Percentiles rank a stretch among this genome's conserved stretches.
Evolutionary conservation across 1,284 basidiomycete genomes (phyloP).

Genomic region (Puccinia novopanici): DNA sequence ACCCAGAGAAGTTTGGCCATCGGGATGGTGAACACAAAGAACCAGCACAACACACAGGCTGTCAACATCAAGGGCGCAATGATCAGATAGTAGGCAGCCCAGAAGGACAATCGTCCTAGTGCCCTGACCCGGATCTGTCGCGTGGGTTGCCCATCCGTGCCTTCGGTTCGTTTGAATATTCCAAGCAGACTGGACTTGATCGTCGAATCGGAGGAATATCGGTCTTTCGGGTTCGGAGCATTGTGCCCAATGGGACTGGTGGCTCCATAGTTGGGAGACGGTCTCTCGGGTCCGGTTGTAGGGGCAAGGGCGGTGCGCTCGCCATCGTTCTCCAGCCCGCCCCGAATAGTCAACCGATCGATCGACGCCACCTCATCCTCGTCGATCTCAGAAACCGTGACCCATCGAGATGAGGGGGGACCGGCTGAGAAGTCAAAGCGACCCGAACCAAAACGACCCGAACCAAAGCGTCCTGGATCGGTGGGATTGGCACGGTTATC

Average conservation of each 20-base stretch:
- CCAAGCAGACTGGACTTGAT: slow-evolving; percentile 34
- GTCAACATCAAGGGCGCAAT: slow-evolving; percentile 85
- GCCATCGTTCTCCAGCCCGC: slow-evolving; percentile 50
- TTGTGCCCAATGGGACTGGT: slow-evolving; percentile 35
- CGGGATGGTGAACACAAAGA: slow-evolving; percentile 86
- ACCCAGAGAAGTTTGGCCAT: slow-evolving; percentile 98
- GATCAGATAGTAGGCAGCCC: slow-evolving; percentile 71
- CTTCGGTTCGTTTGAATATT: slow-evolving; percentile 57
- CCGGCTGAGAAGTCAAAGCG: too few relatives aligned
- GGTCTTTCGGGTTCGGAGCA: slow-evolving; percentile 52
- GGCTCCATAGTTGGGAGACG: slow-evolving; percentile 28
- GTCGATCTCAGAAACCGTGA: slow-evolving; percentile 55
- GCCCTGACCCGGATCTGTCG: slow-evolving; percentile 58
- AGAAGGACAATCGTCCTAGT: slow-evolving; percentile 70
- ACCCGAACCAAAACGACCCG: slow-evolving; percentile 48
- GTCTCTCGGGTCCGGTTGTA: background rate
- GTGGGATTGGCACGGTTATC: slow-evolving; percentile 12
- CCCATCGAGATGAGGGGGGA: slow-evolving; percentile 49
- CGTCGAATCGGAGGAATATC: slow-evolving; percentile 54
- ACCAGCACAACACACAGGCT: slow-evolving; percentile 89
- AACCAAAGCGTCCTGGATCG: slow-evolving; percentile 32
- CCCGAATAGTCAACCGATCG: slow-evolving; percentile 60
- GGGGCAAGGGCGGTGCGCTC: slow-evolving; percentile 7
- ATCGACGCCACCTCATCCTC: slow-evolving; percentile 59
- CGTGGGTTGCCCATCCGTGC: slow-evolving; percentile 54